Percentiles rank a stretch among this genome's conserved stretches.
These are phyloP conservation scores for Castanea sativa DNA, from an alignment of 306 rosid species.

Conservation along the genomic window DNA sequence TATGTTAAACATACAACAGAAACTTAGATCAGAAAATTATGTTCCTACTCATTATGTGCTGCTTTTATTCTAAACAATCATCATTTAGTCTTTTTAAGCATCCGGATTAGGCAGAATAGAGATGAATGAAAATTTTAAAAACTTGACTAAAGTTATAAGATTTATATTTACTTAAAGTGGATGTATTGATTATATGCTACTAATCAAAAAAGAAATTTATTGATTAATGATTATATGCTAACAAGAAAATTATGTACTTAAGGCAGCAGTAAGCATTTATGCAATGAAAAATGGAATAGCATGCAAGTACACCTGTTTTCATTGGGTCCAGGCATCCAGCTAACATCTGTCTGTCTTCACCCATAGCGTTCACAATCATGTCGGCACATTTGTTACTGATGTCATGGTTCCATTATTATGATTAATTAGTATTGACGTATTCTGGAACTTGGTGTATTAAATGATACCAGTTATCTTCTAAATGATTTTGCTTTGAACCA, in stretches of 20 bases:
- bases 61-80: background rate
- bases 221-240: background rate
- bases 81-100: background rate
- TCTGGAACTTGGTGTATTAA: background rate
- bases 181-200: background rate
- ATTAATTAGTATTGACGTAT: background rate
- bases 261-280: background rate
- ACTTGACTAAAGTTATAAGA: no score
- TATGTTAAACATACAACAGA: background rate
- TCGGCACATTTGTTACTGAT: background rate
- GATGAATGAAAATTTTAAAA: background rate
- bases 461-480: background rate
- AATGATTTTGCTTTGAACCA: background rate
- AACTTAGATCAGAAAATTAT: background rate
- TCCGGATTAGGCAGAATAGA: background rate
- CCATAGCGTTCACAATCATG: background rate
- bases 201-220: background rate
- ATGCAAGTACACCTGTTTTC: background rate
- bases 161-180: background rate
- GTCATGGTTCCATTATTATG: background rate
- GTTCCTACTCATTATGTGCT: background rate
- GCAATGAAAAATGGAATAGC: background rate
- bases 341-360: background rate
- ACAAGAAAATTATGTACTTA: background rate
- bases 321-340: background rate